A percentile compares a stretch with the other conserved stretches of the same genome.
These are phyloP conservation scores for Penicillium paradoxum DNA, from an alignment of 495 filamentous ascomycete genomes.

Conservation along the genomic window DNA sequence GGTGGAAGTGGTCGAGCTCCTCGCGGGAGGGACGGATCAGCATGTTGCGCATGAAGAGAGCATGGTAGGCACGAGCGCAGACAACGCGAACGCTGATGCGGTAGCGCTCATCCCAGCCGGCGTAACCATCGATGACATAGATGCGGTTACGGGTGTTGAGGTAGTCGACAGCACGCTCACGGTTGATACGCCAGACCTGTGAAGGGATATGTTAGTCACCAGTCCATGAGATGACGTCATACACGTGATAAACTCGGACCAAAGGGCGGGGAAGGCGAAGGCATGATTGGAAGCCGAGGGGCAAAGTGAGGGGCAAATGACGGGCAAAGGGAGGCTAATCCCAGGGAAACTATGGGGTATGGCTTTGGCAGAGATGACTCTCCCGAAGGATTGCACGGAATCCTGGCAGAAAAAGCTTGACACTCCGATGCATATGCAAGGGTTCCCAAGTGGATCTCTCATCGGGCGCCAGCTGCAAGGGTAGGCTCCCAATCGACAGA, in stretches of 20 bases:
- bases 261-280: slow-evolving; percentile 14
- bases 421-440: slow-evolving; percentile 23
- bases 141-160: slow-evolving; percentile 98
- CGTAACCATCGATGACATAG: slow-evolving; percentile 96
- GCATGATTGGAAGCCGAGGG: background rate
- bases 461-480: slow-evolving; percentile 30
- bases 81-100: slow-evolving; percentile 96
- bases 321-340: background rate
- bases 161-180: slow-evolving; percentile 97
- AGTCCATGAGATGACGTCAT: slow-evolving; percentile 33
- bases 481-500: slow-evolving; percentile 9
- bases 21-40: slow-evolving; percentile 87
- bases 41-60: slow-evolving; percentile 99
- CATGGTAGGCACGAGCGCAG: slow-evolving; percentile 98
- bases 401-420: slow-evolving; percentile 37
- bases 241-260: slow-evolving; percentile 23
- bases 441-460: slow-evolving; percentile 19
- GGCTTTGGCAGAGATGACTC: slow-evolving; percentile 1
- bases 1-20: slow-evolving; percentile 94
- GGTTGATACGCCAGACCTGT: slow-evolving; percentile 99
- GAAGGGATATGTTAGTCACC: slow-evolving; percentile 14
- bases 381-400: slow-evolving; percentile 3
- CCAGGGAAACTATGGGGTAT: background rate
- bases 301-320: slow-evolving; percentile 14
- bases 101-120: slow-evolving; percentile 98